These are phyloP conservation scores for Ashbya aceris DNA, from an alignment of 1,139 yeast species.

Conservation along the genomic window DNA sequence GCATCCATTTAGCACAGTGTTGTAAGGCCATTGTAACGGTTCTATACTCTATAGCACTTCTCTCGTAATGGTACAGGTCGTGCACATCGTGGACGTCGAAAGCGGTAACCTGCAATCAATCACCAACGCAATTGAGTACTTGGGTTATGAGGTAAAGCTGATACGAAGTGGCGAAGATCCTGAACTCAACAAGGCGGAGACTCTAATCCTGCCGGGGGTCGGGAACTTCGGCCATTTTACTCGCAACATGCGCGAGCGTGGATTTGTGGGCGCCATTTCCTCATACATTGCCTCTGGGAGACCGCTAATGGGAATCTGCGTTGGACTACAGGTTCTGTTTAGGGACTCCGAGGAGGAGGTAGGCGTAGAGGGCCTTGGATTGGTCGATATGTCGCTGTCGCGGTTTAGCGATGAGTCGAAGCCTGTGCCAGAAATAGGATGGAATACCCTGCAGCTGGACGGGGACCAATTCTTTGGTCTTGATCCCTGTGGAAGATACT, in stretches of 20 bases:
- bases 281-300: constrained; percentile 63
- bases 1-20: too few species aligned
- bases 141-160: constrained; percentile 58
- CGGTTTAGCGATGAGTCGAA: constrained; percentile 58
- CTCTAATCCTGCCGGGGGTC: constrained; percentile 80
- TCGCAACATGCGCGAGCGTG: constrained; percentile 50
- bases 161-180: constrained; percentile 38
- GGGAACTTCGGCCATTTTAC: constrained; percentile 95
- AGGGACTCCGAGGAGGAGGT: constrained; percentile 67
- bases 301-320: constrained; percentile 93
- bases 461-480: constrained; percentile 45
- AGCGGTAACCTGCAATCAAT: constrained; percentile 90
- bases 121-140: constrained; percentile 68
- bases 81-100: constrained; percentile 84
- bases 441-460: constrained; percentile 51
- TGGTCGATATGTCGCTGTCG: constrained; percentile 42
- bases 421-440: constrained; percentile 93
- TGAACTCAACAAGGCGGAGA: constrained; percentile 40
- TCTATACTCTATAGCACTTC: too few species aligned
- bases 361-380: constrained; percentile 45
- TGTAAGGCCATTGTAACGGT: too few species aligned
- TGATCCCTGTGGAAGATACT: constrained; percentile 60
- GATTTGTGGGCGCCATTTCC: constrained; percentile 55
- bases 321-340: constrained; percentile 82
- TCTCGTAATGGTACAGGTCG: constrained; percentile 21